Conservation (phyloP, 495 filamentous ascomycete species). For the Cryomyces minteri region DNA sequence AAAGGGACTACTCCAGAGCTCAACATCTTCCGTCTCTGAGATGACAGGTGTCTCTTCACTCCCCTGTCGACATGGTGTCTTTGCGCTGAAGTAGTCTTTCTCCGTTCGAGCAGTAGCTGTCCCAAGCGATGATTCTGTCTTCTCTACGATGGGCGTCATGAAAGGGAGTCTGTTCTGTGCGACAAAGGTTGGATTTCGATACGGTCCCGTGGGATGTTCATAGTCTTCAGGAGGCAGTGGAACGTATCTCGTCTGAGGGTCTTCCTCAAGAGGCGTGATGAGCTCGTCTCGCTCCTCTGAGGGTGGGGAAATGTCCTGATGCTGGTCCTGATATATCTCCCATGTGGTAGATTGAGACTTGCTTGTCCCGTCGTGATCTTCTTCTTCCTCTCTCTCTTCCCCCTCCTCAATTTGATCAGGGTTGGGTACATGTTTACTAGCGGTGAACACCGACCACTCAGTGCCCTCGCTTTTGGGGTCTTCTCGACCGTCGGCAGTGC, state of each 20-base stretch:
- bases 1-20: constrained; percentile 51
- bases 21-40: constrained; percentile 28
- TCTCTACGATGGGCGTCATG: constrained; percentile 96
- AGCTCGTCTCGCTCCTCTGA: constrained; percentile 5
- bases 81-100: constrained; percentile 41
- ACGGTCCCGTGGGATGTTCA: constrained; percentile 51
- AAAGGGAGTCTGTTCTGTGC: constrained; percentile 83
- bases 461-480: constrained; percentile 39
- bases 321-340: background rate
- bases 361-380: constrained; percentile 16
- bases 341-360: constrained; percentile 3
- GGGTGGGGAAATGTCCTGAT: background rate
- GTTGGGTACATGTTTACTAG: constrained; percentile 45
- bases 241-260: constrained; percentile 27
- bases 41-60: constrained; percentile 21
- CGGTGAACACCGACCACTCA: constrained; percentile 76
- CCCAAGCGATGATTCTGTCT: constrained; percentile 70
- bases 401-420: constrained; percentile 14
- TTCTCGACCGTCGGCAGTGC: constrained; percentile 21
- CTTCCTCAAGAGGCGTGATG: constrained; percentile 17
- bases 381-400: constrained; percentile 18
- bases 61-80: constrained; percentile 49
- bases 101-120: constrained; percentile 35
- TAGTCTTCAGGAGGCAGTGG: constrained; percentile 74
- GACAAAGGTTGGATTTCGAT: constrained; percentile 52